Base-by-base conservation (phyloP, 805 yeast species). In the Scheffersomyces spartinae region DNA sequence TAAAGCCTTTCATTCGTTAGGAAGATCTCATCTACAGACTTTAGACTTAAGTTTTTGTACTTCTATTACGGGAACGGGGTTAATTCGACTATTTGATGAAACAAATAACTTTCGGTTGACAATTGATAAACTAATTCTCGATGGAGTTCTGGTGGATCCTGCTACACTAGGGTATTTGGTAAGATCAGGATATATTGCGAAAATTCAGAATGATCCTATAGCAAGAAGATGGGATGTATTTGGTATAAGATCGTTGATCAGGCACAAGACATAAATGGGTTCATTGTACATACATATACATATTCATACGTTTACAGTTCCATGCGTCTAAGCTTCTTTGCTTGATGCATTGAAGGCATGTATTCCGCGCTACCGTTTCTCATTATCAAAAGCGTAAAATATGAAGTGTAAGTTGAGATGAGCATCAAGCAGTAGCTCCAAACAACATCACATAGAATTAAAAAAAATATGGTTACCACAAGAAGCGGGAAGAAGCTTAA, bases 11-110 rank as follows among this genome's bases (percentile, higher is more conserved):
- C n/a, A n/a, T n/a, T n/a, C n/a, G n/a, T 19, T 34, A 8, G 27
- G 27, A 4, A 28, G 26, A 5, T 12, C 28, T n/a, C 26, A 30
- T 3, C 36, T 60, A 15, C 36, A 36, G n/a, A 18, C 35, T 2
- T 29, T 58, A 10, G 65, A 60, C 32, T 28, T 60, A n/a, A 55
- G 64, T 27, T 56, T 52, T 24, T 48, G 57, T 26, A 32, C 24
- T 7, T 39, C 32, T 24, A 39, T 60, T 3, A 55, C 49, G 26
- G 67, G 67, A 2, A 47, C 50, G n/a, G 62, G 63, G 1, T 35
- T 60, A 7, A 45, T 60, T 27, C 45, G 42, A 21, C 34, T 58
- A 9, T 42, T 57, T 17, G 38, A 39, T 27, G 31, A 32, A 11
- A 26, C 28, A 12, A 22, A 19, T 15, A 26, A 15, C 14, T 18